A percentile compares a stretch with the other conserved stretches of the same genome.
Evolutionary conservation across 495 filamentous ascomycete genomes (phyloP).

Genomic region (Hypoxylon perforatum): DNA sequence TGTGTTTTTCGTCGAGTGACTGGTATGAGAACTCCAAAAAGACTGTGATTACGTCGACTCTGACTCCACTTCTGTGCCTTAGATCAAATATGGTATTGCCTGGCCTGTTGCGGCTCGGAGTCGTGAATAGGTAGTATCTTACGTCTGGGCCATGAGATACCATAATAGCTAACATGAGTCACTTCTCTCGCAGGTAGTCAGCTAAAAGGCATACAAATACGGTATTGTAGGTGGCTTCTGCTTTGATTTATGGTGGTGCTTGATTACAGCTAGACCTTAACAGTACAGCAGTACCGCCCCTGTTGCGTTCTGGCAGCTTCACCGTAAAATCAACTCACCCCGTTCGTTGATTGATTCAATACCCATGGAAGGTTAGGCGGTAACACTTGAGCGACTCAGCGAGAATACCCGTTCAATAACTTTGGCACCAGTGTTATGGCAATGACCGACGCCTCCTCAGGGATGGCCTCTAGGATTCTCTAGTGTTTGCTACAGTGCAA

Average conservation of each 20-base stretch:
- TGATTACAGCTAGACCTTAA: no score
- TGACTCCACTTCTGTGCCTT: conserved; percentile 26
- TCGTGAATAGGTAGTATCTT: conserved; percentile 4
- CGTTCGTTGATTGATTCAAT: no score
- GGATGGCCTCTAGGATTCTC: no score
- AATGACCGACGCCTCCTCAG: no score
- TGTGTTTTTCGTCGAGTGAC: conserved; percentile 22
- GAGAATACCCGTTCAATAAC: no score
- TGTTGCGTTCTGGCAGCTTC: no score
- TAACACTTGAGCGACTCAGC: no score
- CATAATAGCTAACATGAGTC: conserved; percentile 2
- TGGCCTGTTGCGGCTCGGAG: conserved; percentile 3
- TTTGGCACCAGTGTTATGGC: no score
- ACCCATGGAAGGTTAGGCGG: no score
- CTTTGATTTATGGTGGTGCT: not conserved
- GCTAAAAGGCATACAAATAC: not conserved
- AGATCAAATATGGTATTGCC: conserved; percentile 20
- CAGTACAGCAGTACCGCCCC: no score
- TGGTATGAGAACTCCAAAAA: conserved; percentile 36
- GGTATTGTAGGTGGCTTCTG: not conserved
- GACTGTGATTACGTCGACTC: conserved; percentile 34
- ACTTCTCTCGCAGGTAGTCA: not conserved
- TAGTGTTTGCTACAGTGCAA: no score
- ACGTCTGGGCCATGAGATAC: not conserved
- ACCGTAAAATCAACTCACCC: no score